Base-by-base conservation (phyloP, 805 yeast genomes). In the Torulaspora quercuum region DNA sequence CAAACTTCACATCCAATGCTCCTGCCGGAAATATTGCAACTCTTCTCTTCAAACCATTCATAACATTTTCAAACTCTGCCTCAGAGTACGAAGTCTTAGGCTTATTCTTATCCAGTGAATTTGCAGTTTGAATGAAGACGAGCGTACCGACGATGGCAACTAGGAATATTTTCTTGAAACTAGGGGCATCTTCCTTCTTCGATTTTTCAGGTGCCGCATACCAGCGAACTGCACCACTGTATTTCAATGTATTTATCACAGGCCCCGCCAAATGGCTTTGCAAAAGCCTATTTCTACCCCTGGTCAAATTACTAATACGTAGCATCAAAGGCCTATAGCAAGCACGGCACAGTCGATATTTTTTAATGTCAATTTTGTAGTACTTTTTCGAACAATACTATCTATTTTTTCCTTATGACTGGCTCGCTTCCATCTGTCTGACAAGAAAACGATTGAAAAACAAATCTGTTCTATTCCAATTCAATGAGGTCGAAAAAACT, bases 1-100 rank as follows among this genome's bases (percentile, higher is more conserved):
- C 64, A 44, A 69, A 68, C 22, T 68, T 61, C 21, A 69, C 64
- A 40, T 70, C 63, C 29, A 72, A 59, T 11, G 66, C 61, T 21
- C 67, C 73, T 4, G 55, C 60, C 2, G 60, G 47, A 35, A 75
- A 67, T 34, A 75, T 42, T 33, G 70, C 63, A 22, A 62, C 55
- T 28, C 76, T 63, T 52, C 83, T 67, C 47, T 64, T 76, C 51
- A 77, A 60, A 5, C 80, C 77, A 8, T 70, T 65, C 48, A 64
- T 62, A 8, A 59, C 63, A 31, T 57, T 68, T 51, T 60, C 77
- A 69, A 62, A 70, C 30, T 66, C 71, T 4, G 50, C 46, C 35
- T 59, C 67, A 2, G 64, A 49, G 46, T 57, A 57, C 9, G 55
- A 25, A 44, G 52, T 52, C 49, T 55, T 43, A 44, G 65, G 67